These are phyloP conservation scores for Lasiodiplodia theobromae DNA, from an alignment of 2,329 filamentous ascomycete species.

Conservation along the genomic window DNA sequence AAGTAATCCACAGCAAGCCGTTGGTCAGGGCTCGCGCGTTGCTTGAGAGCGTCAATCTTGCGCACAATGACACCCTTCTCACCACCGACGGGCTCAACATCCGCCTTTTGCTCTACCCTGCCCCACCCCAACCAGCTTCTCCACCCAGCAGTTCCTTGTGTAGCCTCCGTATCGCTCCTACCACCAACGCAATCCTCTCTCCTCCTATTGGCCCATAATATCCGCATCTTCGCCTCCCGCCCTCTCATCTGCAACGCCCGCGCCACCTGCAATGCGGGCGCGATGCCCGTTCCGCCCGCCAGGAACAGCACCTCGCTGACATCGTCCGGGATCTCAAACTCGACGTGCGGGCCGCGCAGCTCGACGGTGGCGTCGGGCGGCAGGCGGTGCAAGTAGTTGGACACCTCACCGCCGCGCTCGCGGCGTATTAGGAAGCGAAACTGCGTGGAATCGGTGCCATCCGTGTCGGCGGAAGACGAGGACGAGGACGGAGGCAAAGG, in stretches of 20 bases:
- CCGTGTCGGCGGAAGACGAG: neutral
- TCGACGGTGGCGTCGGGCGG: conserved; percentile 70
- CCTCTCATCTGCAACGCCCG: conserved; percentile 61
- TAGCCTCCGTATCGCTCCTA: conserved; percentile 54
- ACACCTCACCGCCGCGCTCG: conserved; percentile 83
- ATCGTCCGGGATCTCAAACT: conserved; percentile 65
- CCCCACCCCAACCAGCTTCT: conserved; percentile 15
- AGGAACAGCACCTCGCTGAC: conserved; percentile 76
- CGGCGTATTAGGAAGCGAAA: conserved; percentile 80
- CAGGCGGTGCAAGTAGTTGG: conserved; percentile 76
- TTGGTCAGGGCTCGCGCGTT: conserved; percentile 41
- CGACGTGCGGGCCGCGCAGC: conserved; percentile 78
- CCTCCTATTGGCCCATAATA: conserved; percentile 82
- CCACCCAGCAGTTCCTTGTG: neutral
- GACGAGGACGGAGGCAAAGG: conserved; percentile 70
- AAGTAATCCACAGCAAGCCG: conserved; percentile 70
- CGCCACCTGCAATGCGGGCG: conserved; percentile 84
- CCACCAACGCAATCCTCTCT: conserved; percentile 71
- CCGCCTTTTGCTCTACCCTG: conserved; percentile 24
- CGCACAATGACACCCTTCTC: conserved; percentile 62
- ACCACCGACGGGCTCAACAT: conserved; percentile 37
- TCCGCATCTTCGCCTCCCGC: conserved; percentile 59
- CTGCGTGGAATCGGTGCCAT: neutral
- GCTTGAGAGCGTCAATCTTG: conserved; percentile 69
- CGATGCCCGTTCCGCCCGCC: conserved; percentile 91